These are phyloP conservation scores for Nicotiana attenuata DNA, from an alignment of 257 asterid genomes.

Conservation along the genomic window DNA sequence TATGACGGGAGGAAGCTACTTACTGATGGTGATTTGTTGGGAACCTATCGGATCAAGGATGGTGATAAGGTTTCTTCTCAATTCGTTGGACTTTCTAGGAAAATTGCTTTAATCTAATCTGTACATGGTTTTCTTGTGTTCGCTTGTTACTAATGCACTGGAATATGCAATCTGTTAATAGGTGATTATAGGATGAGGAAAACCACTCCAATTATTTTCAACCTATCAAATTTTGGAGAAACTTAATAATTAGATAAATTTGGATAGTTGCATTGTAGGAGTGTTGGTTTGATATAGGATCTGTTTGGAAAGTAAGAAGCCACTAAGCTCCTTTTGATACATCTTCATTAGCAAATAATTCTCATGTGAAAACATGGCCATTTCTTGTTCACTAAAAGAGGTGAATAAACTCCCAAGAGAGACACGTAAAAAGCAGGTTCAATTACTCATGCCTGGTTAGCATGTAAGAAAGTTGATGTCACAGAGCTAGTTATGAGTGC, in stretches of 20 bases:
- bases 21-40: conserved; percentile 44
- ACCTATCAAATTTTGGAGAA: no score
- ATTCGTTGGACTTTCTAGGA: not conserved
- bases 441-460: not conserved
- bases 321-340: not conserved
- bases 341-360: not conserved
- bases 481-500: not conserved
- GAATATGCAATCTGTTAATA: no score
- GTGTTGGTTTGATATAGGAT: not conserved
- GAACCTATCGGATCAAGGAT: conserved; percentile 57
- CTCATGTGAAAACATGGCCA: not conserved
- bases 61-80: conserved; percentile 68
- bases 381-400: not conserved
- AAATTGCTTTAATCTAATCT: not conserved
- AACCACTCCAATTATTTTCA: no score
- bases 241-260: no score
- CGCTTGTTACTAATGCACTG: no score
- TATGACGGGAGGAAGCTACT: conserved; percentile 57
- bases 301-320: not conserved
- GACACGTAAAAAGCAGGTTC: not conserved
- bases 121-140: no score
- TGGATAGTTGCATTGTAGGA: no score
- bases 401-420: not conserved
- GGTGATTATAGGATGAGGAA: no score
- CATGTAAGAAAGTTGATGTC: not conserved